Conservation (phyloP, 768 basidiomycete genomes). For the Amanita fuliginea region DNA sequence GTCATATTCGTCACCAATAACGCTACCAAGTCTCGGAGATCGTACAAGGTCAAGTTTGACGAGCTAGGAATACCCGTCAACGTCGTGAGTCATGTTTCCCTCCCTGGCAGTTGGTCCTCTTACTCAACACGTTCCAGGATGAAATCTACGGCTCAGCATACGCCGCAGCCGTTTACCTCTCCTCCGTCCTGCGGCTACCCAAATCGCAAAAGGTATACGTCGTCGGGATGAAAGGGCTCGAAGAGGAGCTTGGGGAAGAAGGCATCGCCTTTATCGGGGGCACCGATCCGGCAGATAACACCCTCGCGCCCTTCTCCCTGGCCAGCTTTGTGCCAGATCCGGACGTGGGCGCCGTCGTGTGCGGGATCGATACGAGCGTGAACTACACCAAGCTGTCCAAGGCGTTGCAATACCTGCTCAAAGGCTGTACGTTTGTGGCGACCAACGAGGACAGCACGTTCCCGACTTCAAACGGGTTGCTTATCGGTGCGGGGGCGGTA, state of each 20-base stretch:
- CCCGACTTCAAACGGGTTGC: conserved; percentile 57
- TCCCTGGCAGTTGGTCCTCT: background rate
- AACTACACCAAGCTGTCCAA: conserved; percentile 94
- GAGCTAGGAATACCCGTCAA: conserved; percentile 75
- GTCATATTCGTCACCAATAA: conserved; percentile 96
- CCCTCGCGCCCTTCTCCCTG: conserved; percentile 57
- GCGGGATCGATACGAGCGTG: conserved; percentile 76
- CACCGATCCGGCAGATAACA: conserved; percentile 78
- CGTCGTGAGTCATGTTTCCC: conserved; percentile 46
- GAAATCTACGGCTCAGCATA: conserved; percentile 97
- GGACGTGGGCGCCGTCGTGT: conserved; percentile 84
- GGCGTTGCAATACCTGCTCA: conserved; percentile 80
- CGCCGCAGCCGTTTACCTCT: conserved; percentile 58
- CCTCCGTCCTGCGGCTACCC: conserved; percentile 80
- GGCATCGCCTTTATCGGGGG: conserved; percentile 77
- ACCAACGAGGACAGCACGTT: conserved; percentile 93
- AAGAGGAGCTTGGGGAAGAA: conserved; percentile 87
- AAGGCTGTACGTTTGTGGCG: conserved; percentile 79
- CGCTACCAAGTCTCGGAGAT: conserved; percentile 82
- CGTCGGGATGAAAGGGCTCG: conserved; percentile 83
- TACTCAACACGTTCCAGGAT: conserved; percentile 42
- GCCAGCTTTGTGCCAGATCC: conserved; percentile 66
- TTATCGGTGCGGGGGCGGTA: conserved; percentile 81
- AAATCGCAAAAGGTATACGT: conserved; percentile 93
- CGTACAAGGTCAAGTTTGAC: conserved; percentile 89